Evolutionary conservation across 2,329 filamentous ascomycete genomes (phyloP), one percentile per base, ranked within the genome.

Genomic region (Arthrobotrys conoides): DNA sequence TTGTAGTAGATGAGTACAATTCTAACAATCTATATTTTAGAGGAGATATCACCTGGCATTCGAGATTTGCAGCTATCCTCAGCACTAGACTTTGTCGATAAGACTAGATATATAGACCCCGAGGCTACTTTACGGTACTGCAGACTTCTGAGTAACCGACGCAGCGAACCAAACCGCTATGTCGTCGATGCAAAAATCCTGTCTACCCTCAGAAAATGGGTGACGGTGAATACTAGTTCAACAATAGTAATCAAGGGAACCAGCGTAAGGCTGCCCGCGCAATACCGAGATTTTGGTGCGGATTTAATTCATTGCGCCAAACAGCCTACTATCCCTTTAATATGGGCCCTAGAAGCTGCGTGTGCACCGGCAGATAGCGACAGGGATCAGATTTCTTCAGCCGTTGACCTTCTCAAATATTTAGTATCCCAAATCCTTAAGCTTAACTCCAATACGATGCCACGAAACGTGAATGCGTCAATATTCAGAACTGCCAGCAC

Each of bases 61-160:
- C 6, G 24, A 27, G 59, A 64, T 30, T n/a, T 64, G 10, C 59
- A 48, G 16, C 20, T 64, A 1, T 64, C 59, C 6, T 18, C 36
- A 6, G 22, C 30, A 10, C 22, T 64, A 8, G 59, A 64, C 27
- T 64, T 64, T 12, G 59, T 64, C 5, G 30, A 9, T 10, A 46
- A 48, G 10, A 64, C 59, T 14, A 64, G 27, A 30, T 48, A 46
- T 16, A 64, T 64, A 8, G 59, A 64, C 8, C 59, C 59, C 5
- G 59, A 64, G 8, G 59, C 59, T 48, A 64, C 38, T 18, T 30
- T 64, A 30, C 36, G 59, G 10, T 64, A 64, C 8, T 64, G 59
- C 10, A 44, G 12, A 5, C 27, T 27, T 10, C 44, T 64, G 9
- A 64, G 59, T 14, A 64, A 48, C n/a, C 59, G 59, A 27, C 20